Evolutionary conservation across 768 basidiomycete species (phyloP).

Genomic region (Mycena haematopus): DNA sequence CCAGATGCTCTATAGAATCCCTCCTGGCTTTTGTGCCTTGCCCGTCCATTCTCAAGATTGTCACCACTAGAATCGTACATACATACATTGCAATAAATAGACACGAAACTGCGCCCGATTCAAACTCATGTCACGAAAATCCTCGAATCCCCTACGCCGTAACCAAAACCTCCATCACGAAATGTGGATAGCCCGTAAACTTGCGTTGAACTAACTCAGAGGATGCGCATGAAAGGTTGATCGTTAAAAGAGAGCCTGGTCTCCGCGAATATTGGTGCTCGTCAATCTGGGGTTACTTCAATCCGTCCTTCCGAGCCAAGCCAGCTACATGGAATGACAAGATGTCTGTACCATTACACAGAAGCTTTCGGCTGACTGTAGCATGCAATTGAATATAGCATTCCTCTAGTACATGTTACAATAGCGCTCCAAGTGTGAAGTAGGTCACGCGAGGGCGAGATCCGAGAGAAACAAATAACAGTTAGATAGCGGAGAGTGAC

Average conservation of each 20-base stretch:
- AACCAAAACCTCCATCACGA: too few relatives aligned
- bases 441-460: slow-evolving; percentile 32
- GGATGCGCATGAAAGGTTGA: too few relatives aligned
- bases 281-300: too few relatives aligned
- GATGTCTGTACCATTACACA: too few relatives aligned
- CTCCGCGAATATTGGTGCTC: too few relatives aligned
- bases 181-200: too few relatives aligned
- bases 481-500: slow-evolving; percentile 32
- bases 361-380: not conserved
- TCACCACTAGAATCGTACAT: slow-evolving; percentile 11
- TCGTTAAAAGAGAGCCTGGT: too few relatives aligned
- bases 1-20: slow-evolving; percentile 65
- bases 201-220: too few relatives aligned
- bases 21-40: not conserved
- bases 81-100: slow-evolving; percentile 13
- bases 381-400: slow-evolving; percentile 29
- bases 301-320: too few relatives aligned
- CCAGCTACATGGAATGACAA: not conserved
- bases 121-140: too few relatives aligned
- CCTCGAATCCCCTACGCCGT: too few relatives aligned
- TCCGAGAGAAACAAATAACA: slow-evolving; percentile 39
- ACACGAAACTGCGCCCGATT: slow-evolving; percentile 21
- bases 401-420: slow-evolving; percentile 42
- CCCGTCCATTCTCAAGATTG: not conserved
- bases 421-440: slow-evolving; percentile 41